These are phyloP conservation scores for Plectosphaerella cucumerina DNA, from an alignment of 2,329 filamentous ascomycete species.

Conservation along the genomic window DNA sequence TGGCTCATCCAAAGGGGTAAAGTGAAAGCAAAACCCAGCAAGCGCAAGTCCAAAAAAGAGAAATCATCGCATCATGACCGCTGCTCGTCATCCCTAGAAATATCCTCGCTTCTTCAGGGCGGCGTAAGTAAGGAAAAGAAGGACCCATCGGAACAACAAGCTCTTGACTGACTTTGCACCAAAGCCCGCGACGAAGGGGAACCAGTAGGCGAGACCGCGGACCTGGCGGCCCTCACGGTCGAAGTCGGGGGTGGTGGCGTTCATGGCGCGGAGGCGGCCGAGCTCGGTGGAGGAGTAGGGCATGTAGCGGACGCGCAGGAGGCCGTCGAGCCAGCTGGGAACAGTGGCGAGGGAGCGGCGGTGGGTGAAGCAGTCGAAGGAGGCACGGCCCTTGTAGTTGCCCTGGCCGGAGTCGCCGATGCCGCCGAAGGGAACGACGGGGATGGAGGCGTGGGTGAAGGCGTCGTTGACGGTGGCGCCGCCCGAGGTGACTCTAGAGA, in stretches of 20 bases:
- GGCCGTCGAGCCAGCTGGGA: conserved; percentile 61
- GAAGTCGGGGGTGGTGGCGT: conserved; percentile 50
- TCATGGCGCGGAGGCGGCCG: conserved; percentile 37
- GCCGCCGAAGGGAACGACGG: conserved; percentile 75
- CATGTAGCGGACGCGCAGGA: conserved; percentile 66
- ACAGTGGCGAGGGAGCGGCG: conserved; percentile 53
- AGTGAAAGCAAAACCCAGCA: too few relatives aligned
- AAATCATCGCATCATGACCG: too few relatives aligned
- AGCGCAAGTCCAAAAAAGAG: too few relatives aligned
- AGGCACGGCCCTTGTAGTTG: conserved; percentile 72
- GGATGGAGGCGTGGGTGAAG: conserved; percentile 53
- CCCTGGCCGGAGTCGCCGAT: conserved; percentile 76
- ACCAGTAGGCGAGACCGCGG: conserved; percentile 51
- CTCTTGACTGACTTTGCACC: conserved; percentile 45
- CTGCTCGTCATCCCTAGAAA: conserved; percentile 19
- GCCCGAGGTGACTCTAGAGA: conserved; percentile 60
- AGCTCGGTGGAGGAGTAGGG: conserved; percentile 50
- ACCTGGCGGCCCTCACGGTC: conserved; percentile 53
- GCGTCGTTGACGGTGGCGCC: conserved; percentile 63
- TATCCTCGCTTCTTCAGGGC: conserved; percentile 25
- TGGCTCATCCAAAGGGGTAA: too few relatives aligned
- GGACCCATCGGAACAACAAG: conserved; percentile 48
- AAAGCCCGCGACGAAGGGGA: conserved; percentile 44
- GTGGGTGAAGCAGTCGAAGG: conserved; percentile 66
- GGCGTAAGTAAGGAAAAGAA: conserved; percentile 33